Evolutionary conservation across 2,329 filamentous ascomycete species (phyloP), one percentile per base, ranked within the genome.

Genomic region (Neoarthrinium moseri): DNA sequence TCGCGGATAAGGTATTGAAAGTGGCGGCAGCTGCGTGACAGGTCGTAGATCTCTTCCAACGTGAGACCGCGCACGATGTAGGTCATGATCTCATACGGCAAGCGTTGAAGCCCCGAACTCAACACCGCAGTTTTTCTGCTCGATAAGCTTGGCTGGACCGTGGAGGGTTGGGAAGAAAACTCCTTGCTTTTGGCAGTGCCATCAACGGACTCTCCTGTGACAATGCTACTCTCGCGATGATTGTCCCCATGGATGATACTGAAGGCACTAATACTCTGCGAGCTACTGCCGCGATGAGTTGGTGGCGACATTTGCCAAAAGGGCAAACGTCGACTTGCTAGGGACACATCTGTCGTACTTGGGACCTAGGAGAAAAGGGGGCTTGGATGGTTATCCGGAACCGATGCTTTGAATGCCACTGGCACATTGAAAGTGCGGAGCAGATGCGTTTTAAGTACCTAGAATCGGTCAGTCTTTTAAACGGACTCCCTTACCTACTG

Each of bases 51-150:
- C 52, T 86, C 81, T 37, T 80, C 72, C 21, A 84, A 65, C 15
- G 76, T 69, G 27, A 89, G 69, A 45, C 71, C 65, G 6, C 68
- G 67, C 6, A 76, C 71, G 42, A 88, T 75, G 42, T 78, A 72
- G 40, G 78, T 77, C 22, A 86, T 65, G n/a, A 88, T 69, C 63
- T 89, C 86, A 57, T 79, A 83, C 0, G 85, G 84, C 11, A 88
- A 48, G 10, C 51, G 50, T 23, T 55, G 54, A 24, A 63, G 18
- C 22, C 52, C 53, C n/a, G 58, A 22, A 10, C 42, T 44, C 20
- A 34, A 46, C 32, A n/a, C 6, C 12, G 38, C 13, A 21, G 23
- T 41, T 12, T 23, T 8, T 29, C 26, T 7, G 26, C 26, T 29
- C 26, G 26, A n/a, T 29, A n/a, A 7, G 26, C n/a, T n/a, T n/a